phyloP scores from a whole-genome alignment of 257 asterid species.

The Phtheirospermum japonicum region DNA sequence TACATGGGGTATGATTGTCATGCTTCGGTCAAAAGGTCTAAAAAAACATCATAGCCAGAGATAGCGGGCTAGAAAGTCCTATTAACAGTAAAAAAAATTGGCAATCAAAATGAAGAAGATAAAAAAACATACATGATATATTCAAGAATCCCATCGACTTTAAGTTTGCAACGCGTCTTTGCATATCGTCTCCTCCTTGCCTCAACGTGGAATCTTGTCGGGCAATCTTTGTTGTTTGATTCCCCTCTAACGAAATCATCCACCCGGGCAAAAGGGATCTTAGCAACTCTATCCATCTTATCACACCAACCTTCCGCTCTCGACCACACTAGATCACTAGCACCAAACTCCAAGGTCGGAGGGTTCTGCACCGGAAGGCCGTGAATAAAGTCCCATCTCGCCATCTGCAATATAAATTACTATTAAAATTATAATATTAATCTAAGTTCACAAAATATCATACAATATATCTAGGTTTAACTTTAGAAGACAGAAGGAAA shows the following conservation, averaged over 20 bases:
- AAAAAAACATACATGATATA: conserved; percentile 66
- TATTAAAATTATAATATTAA: neutral
- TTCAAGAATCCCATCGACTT: conserved; percentile 95
- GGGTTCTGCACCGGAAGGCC: conserved; percentile 96
- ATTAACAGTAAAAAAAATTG: neutral
- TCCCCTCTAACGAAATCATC: conserved; percentile 93
- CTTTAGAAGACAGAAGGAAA: neutral
- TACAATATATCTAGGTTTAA: neutral
- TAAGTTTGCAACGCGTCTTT: conserved; percentile 60
- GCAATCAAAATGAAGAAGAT: conserved; percentile 10
- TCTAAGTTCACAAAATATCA: conserved; percentile 5
- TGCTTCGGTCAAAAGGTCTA: no score
- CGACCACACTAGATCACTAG: conserved; percentile 91
- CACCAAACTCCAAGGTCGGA: conserved; percentile 75
- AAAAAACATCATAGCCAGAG: no score
- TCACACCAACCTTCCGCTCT: conserved; percentile 95
- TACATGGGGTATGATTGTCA: no score
- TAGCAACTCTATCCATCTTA: conserved; percentile 72
- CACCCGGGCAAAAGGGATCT: conserved; percentile 80
- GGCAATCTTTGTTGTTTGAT: conserved; percentile 79
- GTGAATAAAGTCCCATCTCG: conserved; percentile 95
- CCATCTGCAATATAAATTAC: conserved; percentile 61
- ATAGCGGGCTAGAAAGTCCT: no score
- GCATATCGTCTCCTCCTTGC: conserved; percentile 76
- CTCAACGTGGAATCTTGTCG: conserved; percentile 91